phyloP scores from a whole-genome alignment of 2,329 filamentous ascomycete genomes.

The Cladosporium sp. region DNA sequence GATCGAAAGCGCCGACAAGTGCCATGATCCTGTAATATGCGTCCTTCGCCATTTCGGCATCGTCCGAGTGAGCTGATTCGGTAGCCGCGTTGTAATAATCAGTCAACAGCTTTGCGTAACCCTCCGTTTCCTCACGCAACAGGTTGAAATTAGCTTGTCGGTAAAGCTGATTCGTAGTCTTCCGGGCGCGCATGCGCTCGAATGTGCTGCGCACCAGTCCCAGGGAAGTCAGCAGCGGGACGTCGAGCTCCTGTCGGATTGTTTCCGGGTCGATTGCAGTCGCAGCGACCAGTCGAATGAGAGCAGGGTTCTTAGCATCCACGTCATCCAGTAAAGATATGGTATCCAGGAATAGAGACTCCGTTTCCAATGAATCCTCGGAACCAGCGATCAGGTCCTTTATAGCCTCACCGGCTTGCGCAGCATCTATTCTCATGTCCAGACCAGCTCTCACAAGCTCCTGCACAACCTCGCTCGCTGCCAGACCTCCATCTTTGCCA shows the following conservation, averaged over 20 bases:
- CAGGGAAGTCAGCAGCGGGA: slow-evolving; percentile 67
- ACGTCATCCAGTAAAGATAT: slow-evolving; percentile 74
- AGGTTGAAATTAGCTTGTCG: slow-evolving; percentile 96
- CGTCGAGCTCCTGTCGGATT: slow-evolving; percentile 81
- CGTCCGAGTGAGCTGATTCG: slow-evolving; percentile 63
- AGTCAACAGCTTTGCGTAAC: slow-evolving; percentile 92
- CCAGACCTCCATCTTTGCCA: slow-evolving; percentile 56
- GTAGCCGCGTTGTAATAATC: slow-evolving; percentile 89
- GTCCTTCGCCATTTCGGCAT: slow-evolving; percentile 72
- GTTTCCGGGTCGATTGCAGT: slow-evolving; percentile 67
- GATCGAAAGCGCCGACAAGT: slow-evolving; percentile 91
- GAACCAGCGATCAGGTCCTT: slow-evolving; percentile 66
- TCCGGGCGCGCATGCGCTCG: slow-evolving; percentile 73
- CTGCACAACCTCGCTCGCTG: slow-evolving; percentile 71
- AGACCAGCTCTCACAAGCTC: slow-evolving; percentile 76
- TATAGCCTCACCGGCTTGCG: slow-evolving; percentile 67
- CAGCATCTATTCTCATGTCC: slow-evolving; percentile 61
- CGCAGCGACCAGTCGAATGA: slow-evolving; percentile 66
- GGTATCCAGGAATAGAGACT: slow-evolving; percentile 73
- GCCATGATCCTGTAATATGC: slow-evolving; percentile 91
- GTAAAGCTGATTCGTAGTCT: slow-evolving; percentile 89
- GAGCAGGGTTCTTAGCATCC: slow-evolving; percentile 53
- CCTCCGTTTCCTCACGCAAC: slow-evolving; percentile 89
- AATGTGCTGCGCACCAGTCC: slow-evolving; percentile 85
- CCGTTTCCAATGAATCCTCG: slow-evolving; percentile 41